Percentiles rank a stretch among this genome's conserved stretches.
Conservation (phyloP, 352 stramenopile species). For the Pythium dissotocum region DNA sequence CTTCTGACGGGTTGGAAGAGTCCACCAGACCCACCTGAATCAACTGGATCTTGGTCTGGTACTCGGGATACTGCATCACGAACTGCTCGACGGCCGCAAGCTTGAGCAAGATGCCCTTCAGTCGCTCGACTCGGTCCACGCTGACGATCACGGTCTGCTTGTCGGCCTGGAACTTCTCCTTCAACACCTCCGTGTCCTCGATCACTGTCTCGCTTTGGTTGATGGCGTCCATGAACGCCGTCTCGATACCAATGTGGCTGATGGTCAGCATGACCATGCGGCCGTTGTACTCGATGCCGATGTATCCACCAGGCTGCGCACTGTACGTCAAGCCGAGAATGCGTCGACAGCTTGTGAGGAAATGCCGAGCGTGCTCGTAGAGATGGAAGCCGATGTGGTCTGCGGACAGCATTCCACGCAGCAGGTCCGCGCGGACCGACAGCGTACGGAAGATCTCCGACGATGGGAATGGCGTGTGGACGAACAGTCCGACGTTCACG, state of each 20-base stretch:
- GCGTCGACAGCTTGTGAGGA: constrained; percentile 94
- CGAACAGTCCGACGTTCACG: constrained; percentile 97
- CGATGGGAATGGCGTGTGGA: constrained; percentile 99
- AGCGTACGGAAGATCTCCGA: constrained; percentile 99
- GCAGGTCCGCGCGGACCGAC: constrained; percentile 94
- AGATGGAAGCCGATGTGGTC: constrained; percentile 99
- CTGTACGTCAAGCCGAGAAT: constrained; percentile 90
- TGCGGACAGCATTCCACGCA: constrained; percentile 95
- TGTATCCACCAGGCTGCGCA: constrained; percentile 89
- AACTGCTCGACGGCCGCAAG: constrained; percentile 96
- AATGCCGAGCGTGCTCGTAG: constrained; percentile 98
- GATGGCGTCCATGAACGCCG: constrained; percentile 77
- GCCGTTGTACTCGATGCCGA: constrained; percentile 96
- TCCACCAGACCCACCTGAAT: constrained; percentile 83
- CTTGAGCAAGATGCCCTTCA: constrained; percentile 98
- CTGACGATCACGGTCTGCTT: constrained; percentile 89
- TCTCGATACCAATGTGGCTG: constrained; percentile 98
- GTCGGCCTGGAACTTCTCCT: constrained; percentile 52
- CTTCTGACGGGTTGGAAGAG: constrained; percentile 66
- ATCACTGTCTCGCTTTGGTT: constrained; percentile 56
- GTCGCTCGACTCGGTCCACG: constrained; percentile 94
- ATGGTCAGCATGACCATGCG: constrained; percentile 96
- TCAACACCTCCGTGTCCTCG: constrained; percentile 42
- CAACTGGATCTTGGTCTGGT: constrained; percentile 83
- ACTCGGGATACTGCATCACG: constrained; percentile 80